Conservation (phyloP, 169 alveolate species). For the Babesia divergens region DNA sequence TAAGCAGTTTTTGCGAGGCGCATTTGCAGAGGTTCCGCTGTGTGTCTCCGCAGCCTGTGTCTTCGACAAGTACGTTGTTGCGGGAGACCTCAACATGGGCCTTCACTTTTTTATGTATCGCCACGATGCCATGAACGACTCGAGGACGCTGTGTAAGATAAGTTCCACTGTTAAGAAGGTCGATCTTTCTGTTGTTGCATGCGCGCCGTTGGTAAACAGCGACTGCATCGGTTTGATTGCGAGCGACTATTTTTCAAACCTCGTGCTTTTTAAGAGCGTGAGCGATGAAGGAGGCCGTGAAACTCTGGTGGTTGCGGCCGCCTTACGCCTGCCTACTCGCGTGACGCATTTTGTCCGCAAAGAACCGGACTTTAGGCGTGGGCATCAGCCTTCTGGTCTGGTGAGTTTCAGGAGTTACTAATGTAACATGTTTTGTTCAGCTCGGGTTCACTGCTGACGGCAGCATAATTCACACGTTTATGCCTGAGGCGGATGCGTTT, state of each 20-base stretch:
- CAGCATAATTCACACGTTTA: slow-evolving; percentile 6
- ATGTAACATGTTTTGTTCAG: not conserved
- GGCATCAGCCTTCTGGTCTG: not conserved
- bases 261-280: slow-evolving; percentile 26
- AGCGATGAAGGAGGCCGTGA: slow-evolving; percentile 19
- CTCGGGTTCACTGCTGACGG: slow-evolving; percentile 38
- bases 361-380: slow-evolving; percentile 9
- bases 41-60: slow-evolving; percentile 52
- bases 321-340: slow-evolving; percentile 21
- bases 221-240: slow-evolving; percentile 31
- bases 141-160: slow-evolving; percentile 37
- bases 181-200: slow-evolving; percentile 45
- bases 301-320: slow-evolving; percentile 24
- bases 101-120: slow-evolving; percentile 58
- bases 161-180: slow-evolving; percentile 40
- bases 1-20: slow-evolving; percentile 55
- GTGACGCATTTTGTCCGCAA: slow-evolving; percentile 46
- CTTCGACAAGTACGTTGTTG: slow-evolving; percentile 50
- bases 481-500: slow-evolving; percentile 30
- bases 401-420: not conserved
- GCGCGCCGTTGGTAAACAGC: slow-evolving; percentile 45
- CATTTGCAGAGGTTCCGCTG: slow-evolving; percentile 56
- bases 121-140: slow-evolving; percentile 43
- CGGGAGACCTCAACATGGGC: slow-evolving; percentile 55
- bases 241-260: slow-evolving; percentile 35